These are phyloP conservation scores for Verticillium longisporum DNA, from an alignment of 2,329 filamentous ascomycete species.

Conservation along the genomic window DNA sequence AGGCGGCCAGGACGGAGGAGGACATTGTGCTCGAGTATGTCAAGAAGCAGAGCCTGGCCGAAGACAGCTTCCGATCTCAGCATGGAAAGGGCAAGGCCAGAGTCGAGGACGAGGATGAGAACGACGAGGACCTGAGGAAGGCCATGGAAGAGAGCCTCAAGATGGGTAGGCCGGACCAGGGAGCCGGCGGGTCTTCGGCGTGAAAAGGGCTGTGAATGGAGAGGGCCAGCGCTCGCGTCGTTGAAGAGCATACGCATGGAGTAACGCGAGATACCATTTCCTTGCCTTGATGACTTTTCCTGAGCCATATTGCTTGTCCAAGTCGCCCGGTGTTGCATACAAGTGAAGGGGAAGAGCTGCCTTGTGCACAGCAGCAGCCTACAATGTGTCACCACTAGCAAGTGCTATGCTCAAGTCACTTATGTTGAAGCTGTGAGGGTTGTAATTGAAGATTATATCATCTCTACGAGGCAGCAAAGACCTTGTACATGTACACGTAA, in stretches of 20 bases:
- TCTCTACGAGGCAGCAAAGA: too few relatives aligned
- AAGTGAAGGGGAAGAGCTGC: background rate
- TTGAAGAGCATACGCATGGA: background rate
- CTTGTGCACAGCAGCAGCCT: too few relatives aligned
- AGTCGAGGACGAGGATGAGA: constrained; percentile 23
- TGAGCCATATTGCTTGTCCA: background rate
- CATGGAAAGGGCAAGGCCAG: constrained; percentile 25
- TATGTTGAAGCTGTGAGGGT: too few relatives aligned
- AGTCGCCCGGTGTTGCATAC: background rate
- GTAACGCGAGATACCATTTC: constrained; percentile 8
- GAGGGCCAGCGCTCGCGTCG: background rate
- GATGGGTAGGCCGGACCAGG: constrained; percentile 19
- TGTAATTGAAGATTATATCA: too few relatives aligned
- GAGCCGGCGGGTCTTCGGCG: constrained; percentile 3
- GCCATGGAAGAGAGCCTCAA: constrained; percentile 52
- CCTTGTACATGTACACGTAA: background rate
- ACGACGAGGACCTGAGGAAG: constrained; percentile 48
- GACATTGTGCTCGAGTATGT: constrained; percentile 70
- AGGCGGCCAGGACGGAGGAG: constrained; percentile 52
- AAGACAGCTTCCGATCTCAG: constrained; percentile 46
- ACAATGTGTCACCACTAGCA: too few relatives aligned
- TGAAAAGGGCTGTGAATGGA: background rate
- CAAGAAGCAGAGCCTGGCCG: constrained; percentile 67
- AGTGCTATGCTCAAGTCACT: too few relatives aligned
- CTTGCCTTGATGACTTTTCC: background rate